Evolutionary conservation across 352 stramenopile genomes (phyloP), one percentile per base, ranked within the genome.

Genomic region (Aphanomyces stellatus): DNA sequence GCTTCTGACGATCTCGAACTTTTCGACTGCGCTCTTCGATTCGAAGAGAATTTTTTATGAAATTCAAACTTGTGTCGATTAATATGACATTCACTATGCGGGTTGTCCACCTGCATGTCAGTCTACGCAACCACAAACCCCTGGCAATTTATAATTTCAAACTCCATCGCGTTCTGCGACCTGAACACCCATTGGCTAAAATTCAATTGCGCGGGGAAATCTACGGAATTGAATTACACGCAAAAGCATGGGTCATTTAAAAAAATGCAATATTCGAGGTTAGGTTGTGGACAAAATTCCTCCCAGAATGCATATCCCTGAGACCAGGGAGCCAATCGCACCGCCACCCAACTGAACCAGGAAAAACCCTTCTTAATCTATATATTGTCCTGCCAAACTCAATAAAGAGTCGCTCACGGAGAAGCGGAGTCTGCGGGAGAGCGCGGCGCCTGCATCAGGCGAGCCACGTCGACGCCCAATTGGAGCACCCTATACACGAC

Each of bases 31-130:
- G 13, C 17, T 57, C 49, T 57, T 57, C 49, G 49, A 57, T 40
- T 57, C 49, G 49, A 57, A 57, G 49, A 57, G 49, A 46, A 46
- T 34, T 57, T 53, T 35, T 57, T 17, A 57, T 57, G 25, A 35
- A 35, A 34, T 37, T 57, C 25, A 37, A 40, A 37, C 25, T 33
- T 11, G 27, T 34, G 19, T 15, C 11, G 17, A 11, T 34, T 57
- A 34, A 57, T 57, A 22, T 57, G 22, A 24, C 6, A 34, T 57
- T 57, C 10, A 57, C 19, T 57, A 57, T 57, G 19, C 49, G 6
- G 30, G 2, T n/a, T 11, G 37, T n/a, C 37, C 37, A n/a, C n/a
- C n/a, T n/a, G n/a, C n/a, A n/a, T n/a, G n/a, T n/a, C n/a, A n/a
- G n/a, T n/a, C n/a, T n/a, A n/a, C n/a, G n/a, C n/a, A n/a, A n/a